These are phyloP conservation scores for Pholiota conissans DNA, from an alignment of 768 basidiomycete species.

Conservation along the genomic window DNA sequence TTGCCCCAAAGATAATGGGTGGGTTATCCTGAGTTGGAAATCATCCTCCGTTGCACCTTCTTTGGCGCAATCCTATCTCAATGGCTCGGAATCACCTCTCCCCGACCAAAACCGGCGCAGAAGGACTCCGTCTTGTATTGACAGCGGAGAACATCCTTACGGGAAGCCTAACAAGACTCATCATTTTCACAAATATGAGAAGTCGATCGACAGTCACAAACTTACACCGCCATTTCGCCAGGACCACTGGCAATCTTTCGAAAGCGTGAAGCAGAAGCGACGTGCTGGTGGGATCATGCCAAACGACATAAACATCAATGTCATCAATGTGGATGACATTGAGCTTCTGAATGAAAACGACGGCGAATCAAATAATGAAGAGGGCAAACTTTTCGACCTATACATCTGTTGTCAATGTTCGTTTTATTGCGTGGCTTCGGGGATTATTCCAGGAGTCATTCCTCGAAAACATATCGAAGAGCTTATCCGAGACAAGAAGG, in stretches of 20 bases:
- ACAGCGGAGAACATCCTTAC: constrained; percentile 45
- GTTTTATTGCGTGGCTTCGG: constrained; percentile 68
- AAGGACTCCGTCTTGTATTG: constrained; percentile 51
- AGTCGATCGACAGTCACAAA: constrained; percentile 67
- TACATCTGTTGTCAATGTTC: constrained; percentile 88
- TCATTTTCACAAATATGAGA: constrained; percentile 77
- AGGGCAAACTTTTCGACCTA: constrained; percentile 67
- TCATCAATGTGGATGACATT: constrained; percentile 33
- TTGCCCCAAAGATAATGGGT: constrained; percentile 79
- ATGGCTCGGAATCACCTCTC: constrained; percentile 41
- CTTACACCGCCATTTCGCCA: constrained; percentile 60
- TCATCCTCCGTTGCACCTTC: constrained; percentile 62
- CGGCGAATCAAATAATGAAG: constrained; percentile 37
- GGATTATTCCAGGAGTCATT: constrained; percentile 73
- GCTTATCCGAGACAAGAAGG: constrained; percentile 58
- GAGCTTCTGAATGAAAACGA: constrained; percentile 34
- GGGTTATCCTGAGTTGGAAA: constrained; percentile 76
- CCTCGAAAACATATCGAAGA: constrained; percentile 62
- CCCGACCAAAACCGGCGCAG: constrained; percentile 57
- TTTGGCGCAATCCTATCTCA: constrained; percentile 53
- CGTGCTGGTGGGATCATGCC: constrained; percentile 37
- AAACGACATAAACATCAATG: constrained; percentile 44
- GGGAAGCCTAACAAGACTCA: constrained; percentile 63
- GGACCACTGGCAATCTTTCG: constrained; percentile 59
- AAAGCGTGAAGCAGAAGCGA: constrained; percentile 51